These are phyloP conservation scores for Hyphopichia wangnamkhiaoensis DNA, from an alignment of 1,139 yeast species.

Conservation along the genomic window DNA sequence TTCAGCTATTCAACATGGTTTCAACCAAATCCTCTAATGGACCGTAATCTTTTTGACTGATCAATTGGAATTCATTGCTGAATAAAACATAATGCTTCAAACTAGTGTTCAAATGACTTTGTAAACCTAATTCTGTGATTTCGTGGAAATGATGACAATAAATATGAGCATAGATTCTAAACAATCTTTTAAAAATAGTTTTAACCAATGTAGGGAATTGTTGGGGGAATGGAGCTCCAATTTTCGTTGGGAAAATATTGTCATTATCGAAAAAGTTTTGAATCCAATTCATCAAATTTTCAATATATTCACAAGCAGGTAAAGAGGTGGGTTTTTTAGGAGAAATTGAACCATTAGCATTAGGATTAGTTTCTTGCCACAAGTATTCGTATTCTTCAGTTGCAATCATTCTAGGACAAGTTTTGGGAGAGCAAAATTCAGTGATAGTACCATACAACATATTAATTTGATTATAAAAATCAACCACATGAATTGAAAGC, in stretches of 20 bases:
- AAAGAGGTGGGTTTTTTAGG: conserved; percentile 55
- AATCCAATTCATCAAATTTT: conserved; percentile 91
- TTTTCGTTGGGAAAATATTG: conserved; percentile 82
- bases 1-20: conserved; percentile 50
- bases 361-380: conserved; percentile 77
- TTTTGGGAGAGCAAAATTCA: conserved; percentile 88
- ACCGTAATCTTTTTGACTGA: conserved; percentile 82
- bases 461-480: conserved; percentile 91
- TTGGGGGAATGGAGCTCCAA: conserved; percentile 82
- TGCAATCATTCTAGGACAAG: conserved; percentile 97
- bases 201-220: conserved; percentile 71
- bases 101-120: conserved; percentile 90
- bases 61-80: conserved; percentile 76
- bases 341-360: conserved; percentile 49
- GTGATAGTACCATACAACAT: conserved; percentile 97
- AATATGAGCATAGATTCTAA: conserved; percentile 96
- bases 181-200: conserved; percentile 85
- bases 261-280: conserved; percentile 90
- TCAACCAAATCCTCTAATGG: conserved; percentile 87
- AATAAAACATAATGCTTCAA: conserved; percentile 92
- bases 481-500: conserved; percentile 92
- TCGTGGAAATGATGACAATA: conserved; percentile 98
- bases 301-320: conserved; percentile 94
- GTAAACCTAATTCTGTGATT: conserved; percentile 86
- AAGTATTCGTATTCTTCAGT: conserved; percentile 94